These are phyloP conservation scores for Thermochaetoides thermophila DNA, from an alignment of 495 filamentous ascomycete species.

Conservation along the genomic window DNA sequence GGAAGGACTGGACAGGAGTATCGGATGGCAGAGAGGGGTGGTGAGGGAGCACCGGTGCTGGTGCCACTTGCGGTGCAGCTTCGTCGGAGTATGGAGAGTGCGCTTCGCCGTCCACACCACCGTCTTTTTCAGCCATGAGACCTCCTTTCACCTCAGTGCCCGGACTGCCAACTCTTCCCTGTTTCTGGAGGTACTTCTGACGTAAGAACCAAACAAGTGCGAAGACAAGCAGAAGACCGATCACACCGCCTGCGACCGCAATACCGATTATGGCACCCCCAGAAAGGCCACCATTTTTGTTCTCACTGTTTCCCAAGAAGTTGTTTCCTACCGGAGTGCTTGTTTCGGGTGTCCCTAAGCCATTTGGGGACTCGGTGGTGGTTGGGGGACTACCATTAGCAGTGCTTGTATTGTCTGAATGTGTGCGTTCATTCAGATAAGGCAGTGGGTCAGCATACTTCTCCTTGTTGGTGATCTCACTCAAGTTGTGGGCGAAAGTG, in stretches of 20 bases:
- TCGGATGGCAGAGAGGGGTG: no score
- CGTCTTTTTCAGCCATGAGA: constrained; percentile 30
- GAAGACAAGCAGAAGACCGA: constrained; percentile 20
- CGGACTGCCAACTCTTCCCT: no score
- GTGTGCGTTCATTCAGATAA: neutral
- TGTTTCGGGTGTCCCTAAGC: neutral
- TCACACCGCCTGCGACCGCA: constrained; percentile 22
- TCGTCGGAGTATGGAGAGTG: constrained; percentile 27
- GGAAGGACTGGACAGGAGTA: no score
- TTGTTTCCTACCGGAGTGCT: neutral
- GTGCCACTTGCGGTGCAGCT: no score
- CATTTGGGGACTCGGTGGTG: no score
- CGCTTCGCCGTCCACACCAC: constrained; percentile 16
- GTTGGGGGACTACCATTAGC: no score
- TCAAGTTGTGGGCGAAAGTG: neutral
- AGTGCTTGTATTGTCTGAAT: no score
- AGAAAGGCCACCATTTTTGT: constrained; percentile 11
- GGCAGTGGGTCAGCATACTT: neutral
- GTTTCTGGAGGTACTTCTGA: constrained; percentile 15
- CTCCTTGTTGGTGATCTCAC: no score
- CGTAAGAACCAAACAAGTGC: constrained; percentile 21
- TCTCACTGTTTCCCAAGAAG: no score
- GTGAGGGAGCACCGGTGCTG: neutral
- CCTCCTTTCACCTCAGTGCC: no score
- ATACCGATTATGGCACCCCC: constrained; percentile 28